Base-by-base conservation (phyloP, 257 asterid genomes). In the Rauvolfia tetraphylla region DNA sequence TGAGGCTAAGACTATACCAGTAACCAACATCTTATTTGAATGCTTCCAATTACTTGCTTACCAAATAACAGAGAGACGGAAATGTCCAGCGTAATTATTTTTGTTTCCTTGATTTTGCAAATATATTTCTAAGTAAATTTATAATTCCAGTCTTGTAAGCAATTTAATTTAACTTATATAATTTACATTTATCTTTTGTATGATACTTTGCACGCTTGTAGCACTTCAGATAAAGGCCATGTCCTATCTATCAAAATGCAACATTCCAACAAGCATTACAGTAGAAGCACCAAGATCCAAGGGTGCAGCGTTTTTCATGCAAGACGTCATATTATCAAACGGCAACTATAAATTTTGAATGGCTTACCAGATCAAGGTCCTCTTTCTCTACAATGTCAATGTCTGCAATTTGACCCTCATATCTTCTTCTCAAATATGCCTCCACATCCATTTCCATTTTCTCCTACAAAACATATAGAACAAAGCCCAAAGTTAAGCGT, bases 371-470 rank as follows among this genome's bases (percentile, higher is more conserved):
- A 88, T 89, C 87, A 82, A 90, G 98, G 80, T 95, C 99, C 79
- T 95, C 99, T 83, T 93, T 95, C 79, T 92, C 93, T 78, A 88
- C 76, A 82, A 90, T 87, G 81, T 90, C 93, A 78, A 93, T 83
- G 63, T 95, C 97, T n/a, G 93, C 96, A 68, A 95, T 87, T 87
- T 93, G 98, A 71, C 95, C 96, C 84, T 89, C 96, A 41, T 90
- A 95, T 25, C 96, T 93, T 86, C 98, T 88, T 87, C 96, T 90
- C 87, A 95, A 79, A 87, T 93, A 93, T 17, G 96, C 93, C 42
- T 95, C 99, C 39, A 95, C 99, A 23, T 95, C 99, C 91, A 85
- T 92, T 85, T 95, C 98, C 96, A 85, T 91, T 83, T 92, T 92
- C 27, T 87, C 89, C 99, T 95, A 72, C 12, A 68, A 81, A 23